Evolutionary conservation across 2,329 filamentous ascomycete genomes (phyloP).

Genomic region (Blumeria graminis): DNA sequence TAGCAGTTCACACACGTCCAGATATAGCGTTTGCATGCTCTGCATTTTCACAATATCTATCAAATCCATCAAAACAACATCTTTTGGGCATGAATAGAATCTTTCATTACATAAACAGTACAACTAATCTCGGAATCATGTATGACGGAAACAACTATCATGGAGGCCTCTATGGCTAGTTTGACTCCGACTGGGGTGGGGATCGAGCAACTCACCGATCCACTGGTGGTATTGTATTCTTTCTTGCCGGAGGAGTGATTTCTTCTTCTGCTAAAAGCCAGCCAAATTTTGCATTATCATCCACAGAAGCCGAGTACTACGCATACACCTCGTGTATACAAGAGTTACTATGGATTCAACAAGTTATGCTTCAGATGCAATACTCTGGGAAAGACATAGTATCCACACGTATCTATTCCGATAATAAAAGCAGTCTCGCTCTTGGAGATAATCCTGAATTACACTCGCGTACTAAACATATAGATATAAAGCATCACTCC

Average conservation of each 20-base stretch:
- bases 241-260: no score
- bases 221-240: no score
- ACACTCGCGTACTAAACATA: not conserved
- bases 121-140: no score
- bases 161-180: no score
- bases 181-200: no score
- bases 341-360: not conserved
- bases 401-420: not conserved
- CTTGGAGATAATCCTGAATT: not conserved
- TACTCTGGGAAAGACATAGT: no score
- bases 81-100: no score
- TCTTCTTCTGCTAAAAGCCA: not conserved
- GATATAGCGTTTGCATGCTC: not conserved
- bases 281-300: not conserved
- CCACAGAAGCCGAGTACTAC: not conserved
- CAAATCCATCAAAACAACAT: no score
- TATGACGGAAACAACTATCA: no score
- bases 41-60: no score
- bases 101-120: no score
- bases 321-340: not conserved
- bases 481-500: conserved; percentile 1
- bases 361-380: not conserved
- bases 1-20: not conserved
- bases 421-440: not conserved
- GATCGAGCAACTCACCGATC: no score